These are phyloP conservation scores for Beverwykella pulmonaria DNA, from an alignment of 495 filamentous ascomycete species.

Conservation along the genomic window DNA sequence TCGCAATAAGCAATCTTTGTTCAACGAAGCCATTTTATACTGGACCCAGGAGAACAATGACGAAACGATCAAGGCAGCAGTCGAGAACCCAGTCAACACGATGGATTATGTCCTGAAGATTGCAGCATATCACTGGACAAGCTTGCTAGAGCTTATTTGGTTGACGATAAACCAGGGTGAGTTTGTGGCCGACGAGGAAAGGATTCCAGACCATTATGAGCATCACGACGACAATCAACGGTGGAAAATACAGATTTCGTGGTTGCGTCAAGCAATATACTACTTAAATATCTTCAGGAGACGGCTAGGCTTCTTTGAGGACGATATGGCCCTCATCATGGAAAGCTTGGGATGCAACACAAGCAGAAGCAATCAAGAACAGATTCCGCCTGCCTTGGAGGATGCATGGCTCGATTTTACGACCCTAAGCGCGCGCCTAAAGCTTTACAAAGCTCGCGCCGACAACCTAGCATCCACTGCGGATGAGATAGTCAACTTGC, in stretches of 20 bases:
- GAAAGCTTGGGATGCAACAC: constrained; percentile 5
- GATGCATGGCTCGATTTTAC: constrained; percentile 21
- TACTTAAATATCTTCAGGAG: constrained; percentile 18
- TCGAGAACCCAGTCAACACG: constrained; percentile 8
- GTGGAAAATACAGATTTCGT: constrained; percentile 15
- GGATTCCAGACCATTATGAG: background rate
- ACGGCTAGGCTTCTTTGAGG: constrained; percentile 14
- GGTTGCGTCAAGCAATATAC: background rate
- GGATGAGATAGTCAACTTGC: constrained; percentile 21
- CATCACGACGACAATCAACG: background rate
- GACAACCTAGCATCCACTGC: constrained; percentile 8
- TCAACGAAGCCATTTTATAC: constrained; percentile 19
- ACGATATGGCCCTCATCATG: constrained; percentile 10
- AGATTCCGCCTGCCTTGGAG: constrained; percentile 3
- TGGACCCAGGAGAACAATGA: constrained; percentile 17
- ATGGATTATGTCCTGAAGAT: constrained; percentile 14
- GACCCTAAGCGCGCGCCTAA: background rate
- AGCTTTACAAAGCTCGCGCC: constrained; percentile 6
- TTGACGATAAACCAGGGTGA: constrained; percentile 19
- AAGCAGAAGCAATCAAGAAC: background rate
- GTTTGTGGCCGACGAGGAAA: constrained; percentile 22
- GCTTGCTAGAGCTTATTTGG: constrained; percentile 17
- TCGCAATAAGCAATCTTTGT: background rate
- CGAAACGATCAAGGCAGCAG: background rate
- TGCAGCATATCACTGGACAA: constrained; percentile 15